Evolutionary conservation across 2,329 filamentous ascomycete genomes (phyloP).

Genomic region (Aureobasidium sp.): DNA sequence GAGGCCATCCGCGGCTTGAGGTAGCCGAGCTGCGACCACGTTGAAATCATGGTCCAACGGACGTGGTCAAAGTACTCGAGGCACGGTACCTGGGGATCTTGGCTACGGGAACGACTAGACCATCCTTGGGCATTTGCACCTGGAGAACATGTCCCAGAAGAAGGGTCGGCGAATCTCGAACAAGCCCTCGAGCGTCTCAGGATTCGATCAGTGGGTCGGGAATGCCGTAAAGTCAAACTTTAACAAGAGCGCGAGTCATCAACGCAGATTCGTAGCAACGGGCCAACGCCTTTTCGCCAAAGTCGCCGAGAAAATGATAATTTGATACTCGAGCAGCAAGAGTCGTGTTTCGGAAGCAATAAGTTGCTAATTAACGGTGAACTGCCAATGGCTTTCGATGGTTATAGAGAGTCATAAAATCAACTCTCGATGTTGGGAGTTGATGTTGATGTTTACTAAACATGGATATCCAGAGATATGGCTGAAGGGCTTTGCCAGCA

Average conservation of each 20-base stretch:
- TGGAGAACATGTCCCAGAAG: not conserved
- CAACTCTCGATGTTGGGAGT: not conserved
- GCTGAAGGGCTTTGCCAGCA: not conserved
- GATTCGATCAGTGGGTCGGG: not conserved
- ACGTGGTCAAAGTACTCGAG: not conserved
- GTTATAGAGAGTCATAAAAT: not conserved
- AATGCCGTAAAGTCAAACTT: not conserved
- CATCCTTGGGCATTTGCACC: not conserved
- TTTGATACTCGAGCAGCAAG: not conserved
- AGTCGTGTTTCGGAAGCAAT: not conserved
- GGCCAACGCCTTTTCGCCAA: not conserved
- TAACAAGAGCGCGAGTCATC: not conserved
- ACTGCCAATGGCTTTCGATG: not conserved
- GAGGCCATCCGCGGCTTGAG: not conserved
- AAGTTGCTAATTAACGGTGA: not conserved
- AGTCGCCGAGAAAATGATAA: not conserved
- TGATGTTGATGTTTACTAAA: not conserved
- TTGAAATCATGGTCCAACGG: not conserved
- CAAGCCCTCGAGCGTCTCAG: not conserved
- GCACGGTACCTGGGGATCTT: slow-evolving; percentile 6
- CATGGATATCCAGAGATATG: not conserved
- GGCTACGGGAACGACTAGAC: not conserved
- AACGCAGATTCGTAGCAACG: not conserved
- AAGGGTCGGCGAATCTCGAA: not conserved
- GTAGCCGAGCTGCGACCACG: slow-evolving; percentile 1